Evolutionary conservation across 129 eudicot species (phyloP), one percentile per base, ranked within the genome.

Genomic region (Chrysanthemum lavandulifolium): DNA sequence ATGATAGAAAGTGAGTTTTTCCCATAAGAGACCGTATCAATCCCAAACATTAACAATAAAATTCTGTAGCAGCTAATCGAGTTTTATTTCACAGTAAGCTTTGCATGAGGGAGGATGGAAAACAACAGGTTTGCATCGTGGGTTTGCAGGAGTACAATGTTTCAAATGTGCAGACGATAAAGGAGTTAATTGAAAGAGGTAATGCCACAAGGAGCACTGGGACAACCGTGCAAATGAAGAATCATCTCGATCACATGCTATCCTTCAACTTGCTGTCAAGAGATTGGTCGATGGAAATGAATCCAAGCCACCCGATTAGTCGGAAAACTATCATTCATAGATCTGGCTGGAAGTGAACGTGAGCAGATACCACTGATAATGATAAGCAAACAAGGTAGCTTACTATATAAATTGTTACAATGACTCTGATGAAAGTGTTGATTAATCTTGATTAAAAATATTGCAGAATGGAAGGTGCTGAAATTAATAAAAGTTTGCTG

Each of bases 291-390:
- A 86, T 73, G 89, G 85, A 21, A 82, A 80, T 70, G 91, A 80
- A 79, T 77, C 87, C 53, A 89, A 86, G 78, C 89, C 82, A 65
- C 82, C n/a, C 73, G 84, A 57, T 61, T 78, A 49, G 84, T 86
- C 11, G 96, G 96, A 23, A 89, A 89, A 72, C 69, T 89, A 23
- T 89, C 96, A 8, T 89, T 89, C 55, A 89, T 89, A 31, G 96
- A 89, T 68, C 96, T 89, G 72, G 96, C 96, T 61, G 96, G 96
- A 74, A 89, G 96, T 71, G 96, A 89, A 75, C 84, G 96, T 15
- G 96, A 49, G 96, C 96, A 60, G 96, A 89, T 76, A 89, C 96
- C 43, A 89, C 92, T 5, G 96, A 89, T 70, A 89, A 89, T 73
- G 96, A 89, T 72, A 86, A 82, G 49, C 96, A 86, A 51, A 89